A percentile compares a stretch with the other conserved stretches of the same genome.
Conservation (phyloP, 371 early-diverging fungal species). For the Rhizopus arrhizus region DNA sequence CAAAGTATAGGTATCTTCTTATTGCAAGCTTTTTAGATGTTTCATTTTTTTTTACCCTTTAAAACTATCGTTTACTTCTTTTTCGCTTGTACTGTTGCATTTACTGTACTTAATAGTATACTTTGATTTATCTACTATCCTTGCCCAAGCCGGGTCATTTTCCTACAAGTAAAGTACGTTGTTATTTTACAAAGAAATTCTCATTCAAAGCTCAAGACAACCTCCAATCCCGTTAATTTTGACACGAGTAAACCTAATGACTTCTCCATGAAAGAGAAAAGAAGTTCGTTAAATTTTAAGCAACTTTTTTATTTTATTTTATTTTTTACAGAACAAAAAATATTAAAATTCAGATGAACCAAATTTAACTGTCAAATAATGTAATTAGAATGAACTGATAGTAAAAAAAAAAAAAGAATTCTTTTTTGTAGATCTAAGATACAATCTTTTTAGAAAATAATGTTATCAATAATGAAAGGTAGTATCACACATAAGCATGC, state of each 20-base stretch:
- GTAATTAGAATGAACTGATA: too few species aligned
- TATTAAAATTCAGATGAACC: too few species aligned
- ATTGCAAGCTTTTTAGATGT: background rate
- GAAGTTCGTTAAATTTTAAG: background rate
- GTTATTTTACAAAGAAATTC: background rate
- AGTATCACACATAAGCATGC: too few species aligned
- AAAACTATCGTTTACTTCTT: conserved; percentile 20
- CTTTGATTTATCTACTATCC: conserved; percentile 14
- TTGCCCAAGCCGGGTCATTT: conserved; percentile 3
- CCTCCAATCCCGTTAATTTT: conserved; percentile 7
- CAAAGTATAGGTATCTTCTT: background rate
- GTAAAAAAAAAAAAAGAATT: too few species aligned
- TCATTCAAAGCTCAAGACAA: background rate
- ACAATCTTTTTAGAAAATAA: too few species aligned
- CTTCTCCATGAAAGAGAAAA: background rate
- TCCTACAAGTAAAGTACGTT: conserved; percentile 1
- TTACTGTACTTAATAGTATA: conserved; percentile 19
- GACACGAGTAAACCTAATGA: conserved; percentile 4
- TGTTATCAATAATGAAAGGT: too few species aligned
- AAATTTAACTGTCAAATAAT: too few species aligned
- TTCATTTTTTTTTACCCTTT: conserved; percentile 15
- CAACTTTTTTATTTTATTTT: too few species aligned
- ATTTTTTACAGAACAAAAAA: too few species aligned
- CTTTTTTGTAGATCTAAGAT: too few species aligned
- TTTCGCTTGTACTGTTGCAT: conserved; percentile 26